Conservation (phyloP, 257 asterid genomes). For the Misopates orontium region DNA sequence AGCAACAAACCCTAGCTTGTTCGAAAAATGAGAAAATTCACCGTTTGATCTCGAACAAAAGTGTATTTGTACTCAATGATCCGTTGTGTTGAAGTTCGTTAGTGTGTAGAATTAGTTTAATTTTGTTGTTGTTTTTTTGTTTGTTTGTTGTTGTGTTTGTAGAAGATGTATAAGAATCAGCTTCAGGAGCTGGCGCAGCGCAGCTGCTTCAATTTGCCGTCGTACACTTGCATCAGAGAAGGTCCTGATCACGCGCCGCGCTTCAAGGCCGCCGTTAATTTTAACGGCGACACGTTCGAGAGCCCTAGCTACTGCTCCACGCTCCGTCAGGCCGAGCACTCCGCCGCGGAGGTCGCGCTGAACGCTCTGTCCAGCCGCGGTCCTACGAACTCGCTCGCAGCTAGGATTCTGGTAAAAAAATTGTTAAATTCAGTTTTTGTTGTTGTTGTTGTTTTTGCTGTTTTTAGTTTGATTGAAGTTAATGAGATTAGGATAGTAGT, state of each 20-base stretch:
- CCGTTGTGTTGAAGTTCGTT: no score
- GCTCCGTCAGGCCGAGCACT: slow-evolving; percentile 88
- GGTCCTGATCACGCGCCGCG: slow-evolving; percentile 98
- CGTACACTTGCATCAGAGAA: slow-evolving; percentile 71
- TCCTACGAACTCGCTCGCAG: slow-evolving; percentile 78
- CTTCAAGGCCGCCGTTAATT: slow-evolving; percentile 76
- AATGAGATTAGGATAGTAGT: slow-evolving; percentile 6
- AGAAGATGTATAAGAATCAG: slow-evolving; percentile 79
- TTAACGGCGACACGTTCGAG: slow-evolving; percentile 82
- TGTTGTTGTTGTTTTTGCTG: slow-evolving; percentile 11
- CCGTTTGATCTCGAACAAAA: no score
- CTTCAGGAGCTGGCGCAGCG: slow-evolving; percentile 92
- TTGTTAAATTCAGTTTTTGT: neutral
- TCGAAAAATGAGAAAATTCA: neutral
- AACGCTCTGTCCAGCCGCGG: slow-evolving; percentile 66
- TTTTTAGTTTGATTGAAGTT: slow-evolving; percentile 10
- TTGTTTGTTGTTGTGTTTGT: neutral
- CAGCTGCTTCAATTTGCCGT: slow-evolving; percentile 90
- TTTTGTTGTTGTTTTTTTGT: no score
- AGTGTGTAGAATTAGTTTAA: neutral
- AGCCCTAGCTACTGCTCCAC: slow-evolving; percentile 84
- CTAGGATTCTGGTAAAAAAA: slow-evolving; percentile 58
- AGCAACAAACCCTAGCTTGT: slow-evolving; percentile 46
- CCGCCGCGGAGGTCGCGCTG: slow-evolving; percentile 90
- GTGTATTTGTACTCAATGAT: no score